Evolutionary conservation across 345 rosid species (phyloP).

Genomic region (Bruguiera parviflora): DNA sequence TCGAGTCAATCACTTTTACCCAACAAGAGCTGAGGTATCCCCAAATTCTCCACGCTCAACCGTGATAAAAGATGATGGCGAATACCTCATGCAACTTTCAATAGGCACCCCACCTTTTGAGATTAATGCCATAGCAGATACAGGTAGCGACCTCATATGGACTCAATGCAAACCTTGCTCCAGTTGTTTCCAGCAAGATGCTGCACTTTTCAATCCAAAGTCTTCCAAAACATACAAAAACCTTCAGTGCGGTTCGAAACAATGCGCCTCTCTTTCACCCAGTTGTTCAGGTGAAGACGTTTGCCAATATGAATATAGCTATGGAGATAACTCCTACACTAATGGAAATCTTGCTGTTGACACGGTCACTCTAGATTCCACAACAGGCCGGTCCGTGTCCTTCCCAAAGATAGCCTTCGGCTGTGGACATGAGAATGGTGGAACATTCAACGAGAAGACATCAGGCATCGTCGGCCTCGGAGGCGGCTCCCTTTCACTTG

Average conservation of each 20-base stretch:
- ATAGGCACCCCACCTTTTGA: slow-evolving; percentile 21
- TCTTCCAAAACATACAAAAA: slow-evolving; percentile 34
- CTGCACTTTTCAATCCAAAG: slow-evolving; percentile 17
- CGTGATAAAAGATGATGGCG: slow-evolving; percentile 5
- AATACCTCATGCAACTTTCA: slow-evolving; percentile 18
- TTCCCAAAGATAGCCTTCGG: not conserved
- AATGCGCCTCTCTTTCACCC: not conserved
- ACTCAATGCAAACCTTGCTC: slow-evolving; percentile 23
- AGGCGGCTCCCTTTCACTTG: not conserved
- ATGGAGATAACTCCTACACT: slow-evolving; percentile 10
- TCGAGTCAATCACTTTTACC: slow-evolving; percentile 9
- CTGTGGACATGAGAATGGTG: not conserved
- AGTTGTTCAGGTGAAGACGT: not conserved
- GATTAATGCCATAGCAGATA: slow-evolving; percentile 17
- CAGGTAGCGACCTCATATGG: slow-evolving; percentile 29
- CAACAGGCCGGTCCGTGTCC: not conserved
- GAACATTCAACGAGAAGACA: not conserved
- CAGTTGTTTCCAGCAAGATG: slow-evolving; percentile 9
- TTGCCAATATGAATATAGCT: slow-evolving; percentile 2
- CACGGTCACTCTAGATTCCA: slow-evolving; percentile 20
- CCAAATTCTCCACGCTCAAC: slow-evolving; percentile 3
- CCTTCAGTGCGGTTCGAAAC: not conserved
- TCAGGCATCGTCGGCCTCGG: not conserved
- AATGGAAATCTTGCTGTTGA: slow-evolving; percentile 21
- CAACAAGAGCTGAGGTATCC: not conserved